phyloP scores from a whole-genome alignment of 345 rosid genomes.

The Laguncularia racemosa region DNA sequence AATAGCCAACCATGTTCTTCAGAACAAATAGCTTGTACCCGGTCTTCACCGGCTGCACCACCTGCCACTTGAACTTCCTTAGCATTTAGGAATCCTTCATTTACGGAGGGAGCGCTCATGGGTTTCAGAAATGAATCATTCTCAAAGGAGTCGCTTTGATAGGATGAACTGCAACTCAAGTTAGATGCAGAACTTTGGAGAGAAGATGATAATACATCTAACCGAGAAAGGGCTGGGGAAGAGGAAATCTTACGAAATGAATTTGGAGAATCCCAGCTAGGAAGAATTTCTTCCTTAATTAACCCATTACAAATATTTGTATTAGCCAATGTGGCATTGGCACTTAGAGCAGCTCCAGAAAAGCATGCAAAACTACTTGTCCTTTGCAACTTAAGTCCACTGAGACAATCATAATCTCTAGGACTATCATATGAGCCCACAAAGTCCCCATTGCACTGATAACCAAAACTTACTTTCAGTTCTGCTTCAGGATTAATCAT shows the following conservation, averaged over 20 bases:
- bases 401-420: constrained; percentile 23
- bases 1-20: constrained; percentile 93
- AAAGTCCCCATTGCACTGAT: constrained; percentile 47
- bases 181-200: constrained; percentile 69
- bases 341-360: constrained; percentile 96
- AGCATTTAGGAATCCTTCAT: constrained; percentile 63
- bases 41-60: constrained; percentile 98
- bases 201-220: constrained; percentile 85
- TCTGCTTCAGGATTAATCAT: constrained; percentile 49
- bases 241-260: constrained; percentile 77
- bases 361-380: constrained; percentile 80
- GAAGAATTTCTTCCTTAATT: constrained; percentile 82
- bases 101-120: constrained; percentile 55
- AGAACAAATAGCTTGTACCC: constrained; percentile 97
- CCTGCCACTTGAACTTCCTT: constrained; percentile 92
- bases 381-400: constrained; percentile 39
- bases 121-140: constrained; percentile 51
- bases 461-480: constrained; percentile 85
- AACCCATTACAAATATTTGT: constrained; percentile 90
- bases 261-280: constrained; percentile 78
- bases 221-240: constrained; percentile 64
- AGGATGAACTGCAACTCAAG: constrained; percentile 75
- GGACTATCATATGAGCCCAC: constrained; percentile 21
- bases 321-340: constrained; percentile 92
- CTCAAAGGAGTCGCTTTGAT: constrained; percentile 52